phyloP scores from a whole-genome alignment of 2,329 filamentous ascomycete species.

The Aspergillus hiratsukae region DNA sequence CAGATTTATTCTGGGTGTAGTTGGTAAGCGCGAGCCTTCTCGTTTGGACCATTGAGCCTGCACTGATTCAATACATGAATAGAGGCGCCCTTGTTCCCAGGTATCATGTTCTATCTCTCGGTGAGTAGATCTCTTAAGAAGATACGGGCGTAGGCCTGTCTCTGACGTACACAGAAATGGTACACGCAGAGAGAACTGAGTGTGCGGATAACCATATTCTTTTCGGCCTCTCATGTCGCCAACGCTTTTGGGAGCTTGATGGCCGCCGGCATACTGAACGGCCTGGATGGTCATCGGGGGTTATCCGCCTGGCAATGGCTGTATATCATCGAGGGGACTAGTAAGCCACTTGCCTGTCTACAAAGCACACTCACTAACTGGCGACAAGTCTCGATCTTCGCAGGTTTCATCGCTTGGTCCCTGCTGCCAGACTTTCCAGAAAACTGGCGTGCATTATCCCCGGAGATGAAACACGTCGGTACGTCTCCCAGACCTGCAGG shows the following conservation, averaged over 20 bases:
- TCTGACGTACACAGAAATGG: conserved; percentile 34
- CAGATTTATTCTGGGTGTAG: conserved; percentile 40
- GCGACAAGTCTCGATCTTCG: conserved; percentile 14
- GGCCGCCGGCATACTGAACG: conserved; percentile 47
- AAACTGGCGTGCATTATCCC: conserved; percentile 41
- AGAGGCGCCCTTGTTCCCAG: conserved; percentile 46
- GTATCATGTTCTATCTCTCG: conserved; percentile 46
- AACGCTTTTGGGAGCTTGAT: conserved; percentile 52
- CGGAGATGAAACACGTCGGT: conserved; percentile 41
- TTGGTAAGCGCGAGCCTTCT: conserved; percentile 22
- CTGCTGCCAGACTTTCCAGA: conserved; percentile 42
- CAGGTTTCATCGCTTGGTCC: conserved; percentile 31
- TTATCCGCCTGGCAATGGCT: conserved; percentile 41
- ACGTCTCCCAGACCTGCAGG: neutral
- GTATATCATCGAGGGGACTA: conserved; percentile 38
- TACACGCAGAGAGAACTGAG: conserved; percentile 52
- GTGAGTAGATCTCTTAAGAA: neutral
- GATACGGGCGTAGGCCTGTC: neutral
- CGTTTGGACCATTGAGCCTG: neutral
- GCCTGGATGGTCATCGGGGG: conserved; percentile 33
- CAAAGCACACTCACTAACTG: neutral
- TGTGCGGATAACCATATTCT: conserved; percentile 49
- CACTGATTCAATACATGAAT: neutral
- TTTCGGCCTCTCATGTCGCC: conserved; percentile 47
- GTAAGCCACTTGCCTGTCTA: conserved; percentile 13